Evolutionary conservation across 306 rosid genomes (phyloP).

Genomic region (Vachellia pachyceras): DNA sequence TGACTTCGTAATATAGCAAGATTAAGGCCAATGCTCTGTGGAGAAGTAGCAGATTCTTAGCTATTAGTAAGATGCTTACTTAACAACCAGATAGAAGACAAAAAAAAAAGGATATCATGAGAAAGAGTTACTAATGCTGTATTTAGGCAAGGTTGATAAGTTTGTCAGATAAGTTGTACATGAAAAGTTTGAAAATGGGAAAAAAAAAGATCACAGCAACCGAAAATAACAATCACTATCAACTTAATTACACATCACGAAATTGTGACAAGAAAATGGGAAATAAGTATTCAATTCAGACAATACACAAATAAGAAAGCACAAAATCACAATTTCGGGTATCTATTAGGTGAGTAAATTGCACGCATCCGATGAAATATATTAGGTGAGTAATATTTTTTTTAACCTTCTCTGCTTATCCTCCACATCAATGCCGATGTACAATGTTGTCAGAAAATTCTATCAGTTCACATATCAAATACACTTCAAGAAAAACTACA

Average conservation of each 20-base stretch:
- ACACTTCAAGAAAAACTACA: slow-evolving; percentile 26
- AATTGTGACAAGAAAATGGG: not conserved
- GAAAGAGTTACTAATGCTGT: too few relatives aligned
- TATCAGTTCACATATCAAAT: slow-evolving; percentile 30
- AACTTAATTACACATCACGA: not conserved
- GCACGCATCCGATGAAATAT: too few relatives aligned
- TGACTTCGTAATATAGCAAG: slow-evolving; percentile 72
- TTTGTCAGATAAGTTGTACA: too few relatives aligned
- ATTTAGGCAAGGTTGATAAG: too few relatives aligned
- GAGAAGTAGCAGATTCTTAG: slow-evolving; percentile 42
- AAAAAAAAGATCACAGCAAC: not conserved
- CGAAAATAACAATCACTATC: not conserved
- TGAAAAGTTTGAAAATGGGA: too few relatives aligned
- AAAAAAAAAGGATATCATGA: too few relatives aligned
- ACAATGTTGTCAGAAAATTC: slow-evolving; percentile 35
- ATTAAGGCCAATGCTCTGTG: slow-evolving; percentile 73
- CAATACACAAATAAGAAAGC: not conserved
- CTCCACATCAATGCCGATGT: slow-evolving; percentile 96
- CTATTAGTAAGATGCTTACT: slow-evolving; percentile 28
- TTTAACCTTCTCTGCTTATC: slow-evolving; percentile 76
- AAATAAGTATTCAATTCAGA: not conserved
- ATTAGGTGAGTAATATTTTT: slow-evolving; percentile 63
- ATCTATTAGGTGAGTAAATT: too few relatives aligned
- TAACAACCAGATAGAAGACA: too few relatives aligned
- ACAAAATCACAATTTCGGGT: too few relatives aligned